Conservation (phyloP, 2,329 filamentous ascomycete genomes). For the Diatrype stigma region DNA sequence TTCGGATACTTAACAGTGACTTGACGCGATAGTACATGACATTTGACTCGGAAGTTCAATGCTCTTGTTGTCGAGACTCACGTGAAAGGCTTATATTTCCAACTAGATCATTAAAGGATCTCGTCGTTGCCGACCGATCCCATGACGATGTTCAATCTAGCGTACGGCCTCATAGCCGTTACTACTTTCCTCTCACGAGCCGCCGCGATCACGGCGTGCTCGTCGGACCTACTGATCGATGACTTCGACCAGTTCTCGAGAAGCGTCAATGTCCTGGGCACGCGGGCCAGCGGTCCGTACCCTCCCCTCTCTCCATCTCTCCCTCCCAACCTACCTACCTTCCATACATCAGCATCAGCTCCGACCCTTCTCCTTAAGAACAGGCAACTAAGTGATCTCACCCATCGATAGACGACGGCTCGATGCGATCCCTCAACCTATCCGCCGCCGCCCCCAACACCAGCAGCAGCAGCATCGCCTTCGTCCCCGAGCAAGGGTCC, state of each 20-base stretch:
- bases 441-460: conserved; percentile 19
- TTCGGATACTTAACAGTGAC: too few species aligned
- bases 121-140: too few species aligned
- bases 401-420: conserved; percentile 31
- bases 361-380: too few species aligned
- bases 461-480: conserved; percentile 35
- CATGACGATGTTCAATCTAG: neutral
- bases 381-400: neutral
- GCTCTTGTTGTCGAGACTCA: too few species aligned
- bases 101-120: too few species aligned
- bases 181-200: neutral
- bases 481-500: conserved; percentile 30
- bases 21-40: too few species aligned
- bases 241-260: conserved; percentile 12
- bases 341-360: too few species aligned
- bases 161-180: neutral
- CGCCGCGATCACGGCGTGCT: neutral
- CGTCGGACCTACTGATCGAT: conserved; percentile 5
- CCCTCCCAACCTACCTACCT: too few species aligned
- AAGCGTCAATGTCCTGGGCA: conserved; percentile 21
- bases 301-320: neutral
- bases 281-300: conserved; percentile 22
- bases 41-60: too few species aligned
- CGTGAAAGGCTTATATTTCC: too few species aligned
- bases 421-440: conserved; percentile 30